Evolutionary conservation across 805 yeast species (phyloP), one percentile per base, ranked within the genome.

Genomic region (Millerozyma miso): DNA sequence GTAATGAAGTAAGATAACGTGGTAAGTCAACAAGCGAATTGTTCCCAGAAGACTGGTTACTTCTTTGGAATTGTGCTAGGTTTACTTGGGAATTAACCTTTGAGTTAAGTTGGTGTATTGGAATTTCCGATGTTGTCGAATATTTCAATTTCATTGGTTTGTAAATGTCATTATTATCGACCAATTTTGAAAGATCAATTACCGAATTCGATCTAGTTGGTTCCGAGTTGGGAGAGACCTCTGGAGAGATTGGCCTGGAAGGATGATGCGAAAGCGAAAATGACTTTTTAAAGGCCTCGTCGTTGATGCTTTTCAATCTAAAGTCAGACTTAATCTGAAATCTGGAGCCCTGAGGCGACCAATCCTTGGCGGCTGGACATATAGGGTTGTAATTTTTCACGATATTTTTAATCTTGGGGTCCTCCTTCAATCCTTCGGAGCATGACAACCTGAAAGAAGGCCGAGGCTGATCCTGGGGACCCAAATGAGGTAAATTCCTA

Each of bases 131-230:
- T 2, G 72, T 57, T 38, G 58, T 61, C 20, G 71, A 62, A 47
- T 70, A 70, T 43, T 56, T 57, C 43, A 69, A 56, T 43, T 60
- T 64, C 58, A 70, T 57, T 13, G 76, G 76, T 37, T 53, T 58
- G 40, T 64, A 63, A 31, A 65, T 63, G 12, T 64, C 71, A 40
- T 65, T 60, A 46, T 65, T 62, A 29, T 59, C 58, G 13, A 52
- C 39, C 31, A 69, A 48, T 42, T 67, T 67, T 19, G 64, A 51
- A 38, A 70, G 56, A 47, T 70, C 73, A 18, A 70, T 63, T 13
- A 69, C 67, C 4, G 73, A 66, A 44, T 70, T 70, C 38, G 60
- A 55, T 41, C 72, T 51, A 10, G 73, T 63, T 4, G 76, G 74
- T 42, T 63, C 69, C 4, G 71, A 63, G 20, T 49, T 59, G 18